Conservation (phyloP, 164 flowering plant species). For the Annona squamosa region DNA sequence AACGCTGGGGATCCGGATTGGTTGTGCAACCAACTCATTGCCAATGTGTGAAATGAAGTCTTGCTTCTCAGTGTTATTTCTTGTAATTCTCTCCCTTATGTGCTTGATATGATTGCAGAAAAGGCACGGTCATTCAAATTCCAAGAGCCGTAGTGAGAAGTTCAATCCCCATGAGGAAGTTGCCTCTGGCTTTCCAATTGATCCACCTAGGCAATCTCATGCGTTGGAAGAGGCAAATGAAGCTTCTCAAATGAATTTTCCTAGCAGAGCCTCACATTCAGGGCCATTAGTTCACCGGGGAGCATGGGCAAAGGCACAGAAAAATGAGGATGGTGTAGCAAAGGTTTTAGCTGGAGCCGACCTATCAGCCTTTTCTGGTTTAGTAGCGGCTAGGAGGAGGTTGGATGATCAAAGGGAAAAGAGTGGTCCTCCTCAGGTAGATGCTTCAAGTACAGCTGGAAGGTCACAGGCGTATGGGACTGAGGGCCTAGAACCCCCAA, state of each 20-base stretch:
- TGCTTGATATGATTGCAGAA: conserved; percentile 39
- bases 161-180: conserved; percentile 85
- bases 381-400: conserved; percentile 60
- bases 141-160: conserved; percentile 88
- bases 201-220: conserved; percentile 85
- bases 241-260: conserved; percentile 38
- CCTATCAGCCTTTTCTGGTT: conserved; percentile 45
- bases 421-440: conserved; percentile 40
- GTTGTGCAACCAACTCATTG: background rate
- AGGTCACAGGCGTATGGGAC: conserved; percentile 68
- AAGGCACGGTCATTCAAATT: conserved; percentile 57
- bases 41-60: background rate
- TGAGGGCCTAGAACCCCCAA: conserved; percentile 44
- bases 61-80: background rate
- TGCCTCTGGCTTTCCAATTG: conserved; percentile 97
- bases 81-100: background rate
- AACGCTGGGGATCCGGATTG: background rate
- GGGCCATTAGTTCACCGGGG: conserved; percentile 79
- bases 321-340: conserved; percentile 57
- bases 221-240: conserved; percentile 38
- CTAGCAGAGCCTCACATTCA: conserved; percentile 85
- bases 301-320: conserved; percentile 68
- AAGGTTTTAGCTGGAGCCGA: conserved; percentile 59
- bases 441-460: conserved; percentile 28
- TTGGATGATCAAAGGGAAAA: conserved; percentile 54